phyloP scores from a whole-genome alignment of 352 stramenopile species.

The Phytophthora vignae region DNA sequence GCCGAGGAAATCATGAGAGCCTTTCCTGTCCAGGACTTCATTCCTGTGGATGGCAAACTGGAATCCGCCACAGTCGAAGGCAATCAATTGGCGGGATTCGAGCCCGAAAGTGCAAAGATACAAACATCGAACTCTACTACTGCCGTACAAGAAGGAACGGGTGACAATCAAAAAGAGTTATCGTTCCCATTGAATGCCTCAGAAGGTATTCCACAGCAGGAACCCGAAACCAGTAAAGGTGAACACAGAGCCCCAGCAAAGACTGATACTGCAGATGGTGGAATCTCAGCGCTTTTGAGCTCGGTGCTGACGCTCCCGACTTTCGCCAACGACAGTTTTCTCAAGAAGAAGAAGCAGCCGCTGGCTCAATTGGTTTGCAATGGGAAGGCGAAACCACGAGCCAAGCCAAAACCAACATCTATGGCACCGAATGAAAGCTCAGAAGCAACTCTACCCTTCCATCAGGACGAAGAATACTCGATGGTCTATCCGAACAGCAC shows the following conservation, averaged over 20 bases:
- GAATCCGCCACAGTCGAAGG: background rate
- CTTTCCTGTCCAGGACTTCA: constrained; percentile 82
- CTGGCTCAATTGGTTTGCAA: constrained; percentile 18
- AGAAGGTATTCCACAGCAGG: background rate
- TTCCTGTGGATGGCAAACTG: constrained; percentile 37
- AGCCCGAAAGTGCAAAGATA: background rate
- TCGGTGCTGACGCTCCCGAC: constrained; percentile 61
- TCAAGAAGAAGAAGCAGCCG: constrained; percentile 42
- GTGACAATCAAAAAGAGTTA: constrained; percentile 3
- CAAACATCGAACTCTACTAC: background rate
- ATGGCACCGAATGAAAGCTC: background rate
- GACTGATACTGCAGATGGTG: background rate
- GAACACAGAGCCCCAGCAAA: background rate
- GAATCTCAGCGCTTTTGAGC: constrained; percentile 52
- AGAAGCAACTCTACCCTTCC: constrained; percentile 25
- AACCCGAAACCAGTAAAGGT: background rate
- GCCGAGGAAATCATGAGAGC: constrained; percentile 68
- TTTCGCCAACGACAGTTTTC: constrained; percentile 48
- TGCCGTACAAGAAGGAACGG: background rate
- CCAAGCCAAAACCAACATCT: constrained; percentile 1
- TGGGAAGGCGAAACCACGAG: constrained; percentile 20
- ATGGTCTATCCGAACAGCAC: constrained; percentile 60
- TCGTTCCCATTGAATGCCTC: background rate
- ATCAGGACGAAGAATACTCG: constrained; percentile 46
- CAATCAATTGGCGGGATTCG: constrained; percentile 1